Evolutionary conservation across 768 basidiomycete genomes (phyloP).

Genomic region (Leccinellum albellum): DNA sequence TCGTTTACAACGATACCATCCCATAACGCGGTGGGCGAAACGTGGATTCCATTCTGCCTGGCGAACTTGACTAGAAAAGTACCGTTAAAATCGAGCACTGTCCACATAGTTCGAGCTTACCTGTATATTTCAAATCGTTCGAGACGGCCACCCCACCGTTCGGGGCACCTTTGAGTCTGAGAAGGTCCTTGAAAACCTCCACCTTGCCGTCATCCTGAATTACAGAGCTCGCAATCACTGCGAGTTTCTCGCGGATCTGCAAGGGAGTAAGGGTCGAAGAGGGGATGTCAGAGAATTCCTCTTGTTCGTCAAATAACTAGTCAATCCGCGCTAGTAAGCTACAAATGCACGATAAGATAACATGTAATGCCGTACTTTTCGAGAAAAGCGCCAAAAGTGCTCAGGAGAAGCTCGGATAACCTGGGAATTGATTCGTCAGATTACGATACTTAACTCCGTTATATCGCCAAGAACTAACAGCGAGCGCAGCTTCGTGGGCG

Average conservation of each 20-base stretch:
- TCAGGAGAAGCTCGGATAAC: constrained; percentile 67
- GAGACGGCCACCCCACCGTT: constrained; percentile 85
- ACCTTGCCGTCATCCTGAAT: constrained; percentile 46
- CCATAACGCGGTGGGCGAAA: constrained; percentile 80
- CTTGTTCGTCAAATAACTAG: constrained; percentile 74
- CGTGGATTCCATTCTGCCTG: constrained; percentile 88
- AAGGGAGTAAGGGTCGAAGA: constrained; percentile 60
- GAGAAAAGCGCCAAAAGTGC: constrained; percentile 77
- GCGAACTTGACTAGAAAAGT: constrained; percentile 72
- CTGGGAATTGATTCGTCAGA: constrained; percentile 31
- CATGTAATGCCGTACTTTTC: constrained; percentile 42
- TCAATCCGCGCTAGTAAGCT: background rate
- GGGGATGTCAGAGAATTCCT: constrained; percentile 78
- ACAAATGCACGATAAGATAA: background rate
- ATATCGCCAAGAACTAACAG: constrained; percentile 42
- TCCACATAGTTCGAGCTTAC: constrained; percentile 41
- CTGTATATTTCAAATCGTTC: constrained; percentile 84
- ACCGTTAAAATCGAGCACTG: background rate
- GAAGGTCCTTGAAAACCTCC: constrained; percentile 54
- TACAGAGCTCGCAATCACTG: constrained; percentile 51
- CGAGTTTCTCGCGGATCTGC: constrained; percentile 73
- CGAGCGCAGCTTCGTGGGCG: constrained; percentile 78
- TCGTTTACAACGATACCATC: constrained; percentile 71
- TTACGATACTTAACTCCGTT: background rate
- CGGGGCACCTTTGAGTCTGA: constrained; percentile 56